Evolutionary conservation across 345 rosid species (phyloP).

Genomic region (Boechera retrofracta): DNA sequence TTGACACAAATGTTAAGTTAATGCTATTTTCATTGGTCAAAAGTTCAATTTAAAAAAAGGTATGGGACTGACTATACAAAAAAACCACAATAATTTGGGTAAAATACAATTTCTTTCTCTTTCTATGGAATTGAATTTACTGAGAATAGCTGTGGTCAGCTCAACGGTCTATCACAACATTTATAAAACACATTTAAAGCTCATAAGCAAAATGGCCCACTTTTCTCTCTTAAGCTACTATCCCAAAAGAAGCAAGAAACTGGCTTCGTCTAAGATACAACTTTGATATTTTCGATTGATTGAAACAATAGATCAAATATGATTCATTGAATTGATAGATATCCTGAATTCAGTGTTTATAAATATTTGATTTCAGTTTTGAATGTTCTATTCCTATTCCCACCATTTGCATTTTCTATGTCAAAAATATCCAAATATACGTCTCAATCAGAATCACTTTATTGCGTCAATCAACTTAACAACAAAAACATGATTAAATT

Average conservation of each 20-base stretch:
- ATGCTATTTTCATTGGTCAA: background rate
- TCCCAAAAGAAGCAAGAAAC: slow-evolving; percentile 17
- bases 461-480: background rate
- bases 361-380: background rate
- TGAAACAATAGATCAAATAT: background rate
- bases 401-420: slow-evolving; percentile 1
- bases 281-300: background rate
- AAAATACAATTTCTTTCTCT: background rate
- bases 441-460: background rate
- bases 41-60: background rate
- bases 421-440: background rate
- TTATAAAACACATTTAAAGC: slow-evolving; percentile 37
- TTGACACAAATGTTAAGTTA: too few species aligned
- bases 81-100: slow-evolving; percentile 15
- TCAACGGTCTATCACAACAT: slow-evolving; percentile 41
- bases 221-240: background rate
- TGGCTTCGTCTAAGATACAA: background rate
- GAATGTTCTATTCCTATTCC: background rate
- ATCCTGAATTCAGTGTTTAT: slow-evolving; percentile 12
- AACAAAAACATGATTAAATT: background rate
- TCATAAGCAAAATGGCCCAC: slow-evolving; percentile 28
- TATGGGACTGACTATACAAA: background rate
- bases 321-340: background rate
- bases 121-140: slow-evolving; percentile 31
- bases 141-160: slow-evolving; percentile 33